Evolutionary conservation across 2,329 filamentous ascomycete species (phyloP).

Genomic region (Penicillium sp.): DNA sequence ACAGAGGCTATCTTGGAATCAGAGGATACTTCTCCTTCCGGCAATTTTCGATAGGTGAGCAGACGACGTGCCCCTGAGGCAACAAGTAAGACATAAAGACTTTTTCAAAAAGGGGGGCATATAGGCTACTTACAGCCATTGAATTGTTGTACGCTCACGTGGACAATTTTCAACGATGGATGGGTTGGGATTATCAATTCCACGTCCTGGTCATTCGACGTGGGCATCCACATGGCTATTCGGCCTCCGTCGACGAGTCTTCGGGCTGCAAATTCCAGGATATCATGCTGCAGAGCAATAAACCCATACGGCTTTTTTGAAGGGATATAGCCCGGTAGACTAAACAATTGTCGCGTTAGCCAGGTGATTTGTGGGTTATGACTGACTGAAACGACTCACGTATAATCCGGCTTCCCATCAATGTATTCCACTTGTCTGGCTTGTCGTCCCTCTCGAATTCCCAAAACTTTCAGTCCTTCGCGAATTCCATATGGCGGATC

Average conservation of each 20-base stretch:
- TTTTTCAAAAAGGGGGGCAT: background rate
- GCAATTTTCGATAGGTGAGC: constrained; percentile 75
- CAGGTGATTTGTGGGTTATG: background rate
- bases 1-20: constrained; percentile 30
- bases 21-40: constrained; percentile 48
- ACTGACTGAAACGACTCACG: constrained; percentile 44
- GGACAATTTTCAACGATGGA: constrained; percentile 67
- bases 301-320: constrained; percentile 94
- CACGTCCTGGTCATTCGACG: constrained; percentile 71
- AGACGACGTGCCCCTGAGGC: constrained; percentile 74
- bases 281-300: constrained; percentile 81
- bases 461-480: constrained; percentile 85
- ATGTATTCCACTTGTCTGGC: constrained; percentile 57
- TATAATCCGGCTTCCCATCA: constrained; percentile 66
- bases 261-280: constrained; percentile 73
- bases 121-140: constrained; percentile 68
- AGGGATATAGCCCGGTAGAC: constrained; percentile 67
- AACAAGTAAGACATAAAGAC: background rate
- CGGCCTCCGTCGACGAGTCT: constrained; percentile 76
- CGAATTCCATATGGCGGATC: constrained; percentile 95
- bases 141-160: constrained; percentile 79
- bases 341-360: constrained; percentile 20
- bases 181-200: constrained; percentile 75
- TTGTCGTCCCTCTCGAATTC: constrained; percentile 58
- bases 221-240: constrained; percentile 96